phyloP scores from a whole-genome alignment of 352 stramenopile genomes.

The Globisporangium orthogonon region DNA sequence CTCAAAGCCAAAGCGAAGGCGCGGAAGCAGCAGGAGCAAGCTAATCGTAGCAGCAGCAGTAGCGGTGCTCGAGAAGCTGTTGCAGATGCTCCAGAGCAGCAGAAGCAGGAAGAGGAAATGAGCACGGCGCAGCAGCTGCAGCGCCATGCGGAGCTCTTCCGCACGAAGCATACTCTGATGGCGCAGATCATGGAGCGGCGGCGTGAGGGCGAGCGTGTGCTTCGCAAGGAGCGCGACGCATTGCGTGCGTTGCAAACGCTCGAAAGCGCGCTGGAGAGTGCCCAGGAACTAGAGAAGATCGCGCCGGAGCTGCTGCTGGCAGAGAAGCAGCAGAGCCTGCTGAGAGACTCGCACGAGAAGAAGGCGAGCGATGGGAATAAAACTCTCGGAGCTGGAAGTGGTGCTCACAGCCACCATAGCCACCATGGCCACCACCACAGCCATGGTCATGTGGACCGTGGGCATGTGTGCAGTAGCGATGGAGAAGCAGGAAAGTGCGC shows the following conservation, averaged over 20 bases:
- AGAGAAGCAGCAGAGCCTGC: constrained; percentile 10
- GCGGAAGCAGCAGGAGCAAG: neutral
- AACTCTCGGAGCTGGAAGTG: neutral
- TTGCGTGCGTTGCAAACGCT: constrained; percentile 21
- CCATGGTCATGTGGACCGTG: constrained; percentile 4
- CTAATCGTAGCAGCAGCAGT: neutral
- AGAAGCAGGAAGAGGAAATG: neutral
- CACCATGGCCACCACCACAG: constrained; percentile 4
- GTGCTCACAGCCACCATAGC: neutral
- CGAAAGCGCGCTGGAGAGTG: constrained; percentile 25
- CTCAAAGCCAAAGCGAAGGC: constrained; percentile 42
- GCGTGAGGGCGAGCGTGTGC: constrained; percentile 25
- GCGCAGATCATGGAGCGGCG: constrained; percentile 35
- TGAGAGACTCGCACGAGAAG: neutral
- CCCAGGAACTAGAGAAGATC: constrained; percentile 30
- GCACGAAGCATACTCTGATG: constrained; percentile 46
- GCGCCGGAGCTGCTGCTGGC: constrained; percentile 27
- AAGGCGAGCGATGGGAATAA: neutral
- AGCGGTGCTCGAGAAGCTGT: neutral
- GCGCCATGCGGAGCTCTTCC: constrained; percentile 26
- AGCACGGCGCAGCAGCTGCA: constrained; percentile 16
- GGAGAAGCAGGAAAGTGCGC: constrained; percentile 4
- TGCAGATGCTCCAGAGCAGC: neutral
- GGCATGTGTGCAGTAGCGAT: neutral
- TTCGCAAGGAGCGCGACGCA: constrained; percentile 10